A percentile compares a stretch with the other conserved stretches of the same genome.
phyloP scores from a whole-genome alignment of 305 asterid species.

The Euphrasia arctica region DNA sequence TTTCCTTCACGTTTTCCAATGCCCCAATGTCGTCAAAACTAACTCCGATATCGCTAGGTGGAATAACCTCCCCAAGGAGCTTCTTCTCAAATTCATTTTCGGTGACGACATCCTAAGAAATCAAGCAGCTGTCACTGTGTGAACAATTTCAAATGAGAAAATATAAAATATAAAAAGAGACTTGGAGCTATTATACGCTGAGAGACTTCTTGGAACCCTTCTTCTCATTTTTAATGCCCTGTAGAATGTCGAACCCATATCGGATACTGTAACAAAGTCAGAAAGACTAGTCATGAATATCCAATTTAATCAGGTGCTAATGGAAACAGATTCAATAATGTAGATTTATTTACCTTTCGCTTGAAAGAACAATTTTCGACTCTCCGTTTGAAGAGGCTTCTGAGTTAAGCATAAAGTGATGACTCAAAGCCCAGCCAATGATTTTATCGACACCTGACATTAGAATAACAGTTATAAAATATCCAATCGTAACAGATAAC shows the following conservation, averaged over 20 bases:
- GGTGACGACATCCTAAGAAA: constrained; percentile 68
- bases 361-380: constrained; percentile 46
- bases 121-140: constrained; percentile 18
- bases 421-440: constrained; percentile 83
- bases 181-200: constrained; percentile 36
- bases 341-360: constrained; percentile 45
- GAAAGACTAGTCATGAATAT: constrained; percentile 23
- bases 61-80: constrained; percentile 87
- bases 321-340: neutral
- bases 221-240: constrained; percentile 66
- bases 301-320: neutral
- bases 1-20: constrained; percentile 84
- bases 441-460: constrained; percentile 62
- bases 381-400: constrained; percentile 38
- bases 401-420: constrained; percentile 63
- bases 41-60: constrained; percentile 85
- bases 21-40: constrained; percentile 89
- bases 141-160: neutral
- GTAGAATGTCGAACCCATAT: constrained; percentile 62
- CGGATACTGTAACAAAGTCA: constrained; percentile 51
- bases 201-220: constrained; percentile 69
- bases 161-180: neutral
- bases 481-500: constrained; percentile 21
- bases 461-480: constrained; percentile 32
- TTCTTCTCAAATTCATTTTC: constrained; percentile 89